phyloP scores from a whole-genome alignment of 352 stramenopile genomes.

The Pilasporangium apinafurcum region DNA sequence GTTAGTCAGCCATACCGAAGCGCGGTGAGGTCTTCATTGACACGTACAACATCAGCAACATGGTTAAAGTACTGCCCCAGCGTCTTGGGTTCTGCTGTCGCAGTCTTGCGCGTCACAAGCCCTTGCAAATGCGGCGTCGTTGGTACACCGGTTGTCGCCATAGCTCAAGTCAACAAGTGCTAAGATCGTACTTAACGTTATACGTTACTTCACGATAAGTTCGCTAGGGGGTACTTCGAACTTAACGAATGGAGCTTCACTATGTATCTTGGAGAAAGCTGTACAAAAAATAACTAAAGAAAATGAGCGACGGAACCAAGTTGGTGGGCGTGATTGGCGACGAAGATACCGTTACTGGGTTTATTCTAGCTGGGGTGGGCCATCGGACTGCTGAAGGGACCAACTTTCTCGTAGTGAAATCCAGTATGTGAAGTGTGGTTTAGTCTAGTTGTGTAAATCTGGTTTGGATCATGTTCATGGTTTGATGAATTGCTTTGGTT shows the following conservation, averaged over 20 bases:
- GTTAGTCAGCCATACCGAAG: slow-evolving; percentile 24
- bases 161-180: too few relatives aligned
- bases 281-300: too few relatives aligned
- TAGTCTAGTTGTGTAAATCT: background rate
- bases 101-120: slow-evolving; percentile 44
- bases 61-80: slow-evolving; percentile 68
- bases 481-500: background rate
- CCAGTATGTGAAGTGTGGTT: slow-evolving; percentile 46
- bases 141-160: too few relatives aligned
- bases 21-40: slow-evolving; percentile 47
- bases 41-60: slow-evolving; percentile 45
- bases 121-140: slow-evolving; percentile 61
- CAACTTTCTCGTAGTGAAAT: slow-evolving; percentile 98
- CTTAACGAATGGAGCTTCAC: too few relatives aligned
- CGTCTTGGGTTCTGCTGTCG: slow-evolving; percentile 43
- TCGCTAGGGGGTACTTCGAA: too few relatives aligned
- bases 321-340: slow-evolving; percentile 85
- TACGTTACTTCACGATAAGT: too few relatives aligned
- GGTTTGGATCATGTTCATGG: background rate
- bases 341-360: slow-evolving; percentile 98
- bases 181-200: too few relatives aligned
- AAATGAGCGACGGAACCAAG: slow-evolving; percentile 80
- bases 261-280: too few relatives aligned
- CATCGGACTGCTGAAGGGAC: slow-evolving; percentile 92
- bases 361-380: slow-evolving; percentile 95